Conservation (phyloP, 192 early-diverging fungal species). For the Linderina pennispora region DNA sequence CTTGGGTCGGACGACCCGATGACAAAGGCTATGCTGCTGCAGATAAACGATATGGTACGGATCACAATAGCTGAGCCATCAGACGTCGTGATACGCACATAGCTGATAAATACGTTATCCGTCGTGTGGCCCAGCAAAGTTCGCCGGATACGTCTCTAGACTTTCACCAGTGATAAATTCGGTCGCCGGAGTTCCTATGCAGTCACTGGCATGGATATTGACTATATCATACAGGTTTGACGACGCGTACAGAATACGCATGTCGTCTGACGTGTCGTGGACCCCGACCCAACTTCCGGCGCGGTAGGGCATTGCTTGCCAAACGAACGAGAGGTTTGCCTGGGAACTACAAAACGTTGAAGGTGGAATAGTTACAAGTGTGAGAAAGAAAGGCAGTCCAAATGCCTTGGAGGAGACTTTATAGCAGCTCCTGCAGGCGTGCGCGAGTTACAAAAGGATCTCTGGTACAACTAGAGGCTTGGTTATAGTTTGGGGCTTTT, state of each 20-base stretch:
- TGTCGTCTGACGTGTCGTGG: slow-evolving; percentile 22
- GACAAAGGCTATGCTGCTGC: slow-evolving; percentile 15
- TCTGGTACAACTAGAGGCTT: no score
- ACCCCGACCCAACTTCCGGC: slow-evolving; percentile 30
- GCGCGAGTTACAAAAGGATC: no score
- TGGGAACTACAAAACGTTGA: no score
- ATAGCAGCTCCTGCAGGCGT: no score
- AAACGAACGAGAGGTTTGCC: no score
- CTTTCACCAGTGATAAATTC: slow-evolving; percentile 5
- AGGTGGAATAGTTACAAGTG: no score
- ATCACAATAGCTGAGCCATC: not conserved
- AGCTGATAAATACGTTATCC: slow-evolving; percentile 3
- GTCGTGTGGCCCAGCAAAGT: not conserved
- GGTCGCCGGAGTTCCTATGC: slow-evolving; percentile 1
- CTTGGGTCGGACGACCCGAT: no score
- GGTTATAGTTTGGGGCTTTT: no score
- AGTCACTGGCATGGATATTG: slow-evolving; percentile 3
- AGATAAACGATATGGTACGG: slow-evolving; percentile 15
- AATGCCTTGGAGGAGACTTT: no score
- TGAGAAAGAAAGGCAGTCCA: no score
- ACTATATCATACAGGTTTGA: slow-evolving; percentile 7
- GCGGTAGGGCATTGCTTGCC: no score
- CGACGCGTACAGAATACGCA: slow-evolving; percentile 30
- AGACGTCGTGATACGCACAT: not conserved
- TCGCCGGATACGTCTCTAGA: slow-evolving; percentile 2